phyloP scores from a whole-genome alignment of 2,329 filamentous ascomycete genomes.

The Beauveria asiatica region DNA sequence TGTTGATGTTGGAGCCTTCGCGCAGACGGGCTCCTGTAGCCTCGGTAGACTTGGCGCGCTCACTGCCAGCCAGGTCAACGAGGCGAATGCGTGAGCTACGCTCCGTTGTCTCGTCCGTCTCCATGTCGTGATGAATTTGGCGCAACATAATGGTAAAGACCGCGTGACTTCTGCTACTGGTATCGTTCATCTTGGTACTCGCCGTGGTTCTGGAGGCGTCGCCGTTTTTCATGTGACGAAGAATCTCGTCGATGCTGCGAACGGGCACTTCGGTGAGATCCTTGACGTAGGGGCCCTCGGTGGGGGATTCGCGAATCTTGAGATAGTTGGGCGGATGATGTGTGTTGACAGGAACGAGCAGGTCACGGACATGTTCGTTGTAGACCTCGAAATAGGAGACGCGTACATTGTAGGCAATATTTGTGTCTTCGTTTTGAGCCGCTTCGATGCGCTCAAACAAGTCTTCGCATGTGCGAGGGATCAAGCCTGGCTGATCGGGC shows the following conservation, averaged over 20 bases:
- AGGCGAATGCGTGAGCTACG: conserved; percentile 87
- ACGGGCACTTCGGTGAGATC: conserved; percentile 91
- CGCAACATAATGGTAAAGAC: conserved; percentile 98
- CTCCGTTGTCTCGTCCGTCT: conserved; percentile 96
- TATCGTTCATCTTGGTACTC: conserved; percentile 99
- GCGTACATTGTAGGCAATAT: conserved; percentile 92
- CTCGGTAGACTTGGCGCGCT: conserved; percentile 91
- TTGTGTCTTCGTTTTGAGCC: conserved; percentile 67
- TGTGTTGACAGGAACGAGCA: conserved; percentile 65
- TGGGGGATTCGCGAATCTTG: conserved; percentile 92
- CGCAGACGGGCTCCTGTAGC: conserved; percentile 84
- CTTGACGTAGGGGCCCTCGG: conserved; percentile 93
- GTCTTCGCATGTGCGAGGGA: conserved; percentile 91
- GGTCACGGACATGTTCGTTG: conserved; percentile 95
- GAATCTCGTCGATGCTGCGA: conserved; percentile 75
- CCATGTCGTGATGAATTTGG: conserved; percentile 95
- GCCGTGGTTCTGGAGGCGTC: conserved; percentile 82
- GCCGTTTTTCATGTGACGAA: conserved; percentile 83
- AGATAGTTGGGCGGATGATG: conserved; percentile 81
- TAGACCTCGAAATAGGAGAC: conserved; percentile 99
- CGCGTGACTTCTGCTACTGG: conserved; percentile 88
- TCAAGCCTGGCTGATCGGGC: conserved; percentile 76
- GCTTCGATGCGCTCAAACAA: conserved; percentile 88
- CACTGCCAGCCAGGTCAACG: conserved; percentile 89
- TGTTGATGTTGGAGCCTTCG: conserved; percentile 98